Base-by-base conservation (phyloP, 2,329 filamentous ascomycete genomes). In the Ophiocordyceps camponoti-floridani region DNA sequence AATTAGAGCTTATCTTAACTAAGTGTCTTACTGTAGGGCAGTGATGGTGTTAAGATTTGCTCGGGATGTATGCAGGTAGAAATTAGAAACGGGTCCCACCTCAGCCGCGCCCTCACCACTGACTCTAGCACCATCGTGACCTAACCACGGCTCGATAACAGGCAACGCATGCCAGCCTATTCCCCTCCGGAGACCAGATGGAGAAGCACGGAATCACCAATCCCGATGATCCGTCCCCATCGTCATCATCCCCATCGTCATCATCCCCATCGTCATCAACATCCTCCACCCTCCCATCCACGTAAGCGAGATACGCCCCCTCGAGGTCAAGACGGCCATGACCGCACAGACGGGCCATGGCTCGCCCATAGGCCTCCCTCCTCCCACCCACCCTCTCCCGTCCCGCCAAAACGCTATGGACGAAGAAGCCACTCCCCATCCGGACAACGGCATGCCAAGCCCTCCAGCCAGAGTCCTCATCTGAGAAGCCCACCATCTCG, bases 191-290 rank as follows among this genome's bases (percentile, higher is more conserved):
- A 9, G 57, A 57, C 61, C 62, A 62, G 11, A 64, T 52, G 6
- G 62, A 63, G 44, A 49, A 52, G 44, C 62, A 65, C n/a, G 62
- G 62, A 18, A 65, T 50, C 6, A 56, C 44, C 43, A 50, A 14
- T 23, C 23, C 23, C 23, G 23, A 23, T 23, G 23, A 23, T 23
- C 23, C 23, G 23, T 23, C 23, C 23, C 47, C 40, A 18, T 42
- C 14, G 2, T 16, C 14, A 37, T 37, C 33, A 16, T n/a, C 33
- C 8, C 16, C 31, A 5, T 13, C 31, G 2, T 23, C 23, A 23
- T 3, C 23, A 23, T 5, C 23, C 23, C 16, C 33, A n/a, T n/a
- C 31, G 5, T 13, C 31, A 6, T 23, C 23, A 23, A 23, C 23
- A 23, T 5, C 23, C 23, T 23, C 23, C 23, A 23, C 5, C 23